Base-by-base conservation (phyloP, 306 rosid genomes). In the Biancaea sappan region DNA sequence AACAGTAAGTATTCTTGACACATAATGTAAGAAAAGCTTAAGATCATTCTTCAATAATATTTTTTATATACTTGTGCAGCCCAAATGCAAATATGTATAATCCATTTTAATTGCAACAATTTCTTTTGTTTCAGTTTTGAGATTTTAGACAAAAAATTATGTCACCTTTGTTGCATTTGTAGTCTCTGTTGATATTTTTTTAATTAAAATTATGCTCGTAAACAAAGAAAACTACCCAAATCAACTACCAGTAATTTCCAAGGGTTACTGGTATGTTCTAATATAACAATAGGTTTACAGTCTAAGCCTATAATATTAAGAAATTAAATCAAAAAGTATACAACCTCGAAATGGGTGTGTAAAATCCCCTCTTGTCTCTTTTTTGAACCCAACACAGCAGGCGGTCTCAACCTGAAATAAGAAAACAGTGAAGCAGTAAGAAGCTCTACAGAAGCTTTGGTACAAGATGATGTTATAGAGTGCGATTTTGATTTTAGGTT, bases 341-440 rank as follows among this genome's bases (percentile, higher is more conserved):
- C 10, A 82, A 91, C 98, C 97, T 94, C 94, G 2, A 34, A 43
- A 50, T 73, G 77, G n/a, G 58, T 86, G 35, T 81, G 90, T 22
- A 53, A 64, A 81, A 40, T 59, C 62, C 66, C 92, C 80, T 89
- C 96, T 69, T 72, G 88, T 80, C 69, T 94, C 88, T 62, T 87
- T 82, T 82, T 91, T 25, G 79, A 81, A 80, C 68, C 56, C 50
- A 61, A 44, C 1, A 40, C 6, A 18, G 77, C 64, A 29, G 90
- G 76, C 59, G 88, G 83, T 77, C 83, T 88, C 85, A 94, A 83
- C 78, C 98, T 94, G 76, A 80, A 73, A 85, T 61, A 69, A 52
- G 71, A 63, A 67, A 73, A 50, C 51, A 52, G 22, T 35, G 68
- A 71, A 24, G 59, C 80, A 50, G n/a, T n/a, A n/a, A n/a, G n/a